These are phyloP conservation scores for Harringtonia lauricola DNA, from an alignment of 2,329 filamentous ascomycete genomes.

Conservation along the genomic window DNA sequence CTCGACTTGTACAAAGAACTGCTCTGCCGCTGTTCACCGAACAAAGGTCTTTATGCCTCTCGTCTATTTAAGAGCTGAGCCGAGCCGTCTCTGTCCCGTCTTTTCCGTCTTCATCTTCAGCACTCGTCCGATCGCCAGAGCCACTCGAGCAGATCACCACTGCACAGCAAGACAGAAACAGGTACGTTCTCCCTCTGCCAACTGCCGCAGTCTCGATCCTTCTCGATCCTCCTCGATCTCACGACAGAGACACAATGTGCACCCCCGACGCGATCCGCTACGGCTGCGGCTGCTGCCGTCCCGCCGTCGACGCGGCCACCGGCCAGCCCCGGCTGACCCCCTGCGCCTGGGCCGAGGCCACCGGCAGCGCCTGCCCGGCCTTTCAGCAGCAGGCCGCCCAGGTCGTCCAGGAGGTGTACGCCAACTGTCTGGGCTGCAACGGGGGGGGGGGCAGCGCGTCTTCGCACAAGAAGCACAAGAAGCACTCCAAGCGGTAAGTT, in stretches of 20 bases:
- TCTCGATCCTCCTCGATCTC: background rate
- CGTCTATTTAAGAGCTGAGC: too few species aligned
- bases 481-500: too few species aligned
- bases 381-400: constrained; percentile 3
- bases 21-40: too few species aligned
- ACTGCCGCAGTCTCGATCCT: background rate
- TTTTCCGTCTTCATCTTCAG: too few species aligned
- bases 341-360: constrained; percentile 1
- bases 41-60: too few species aligned
- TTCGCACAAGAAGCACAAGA: too few species aligned
- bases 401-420: background rate
- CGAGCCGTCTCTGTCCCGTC: too few species aligned
- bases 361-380: background rate
- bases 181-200: too few species aligned
- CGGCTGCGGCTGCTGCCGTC: constrained; percentile 4
- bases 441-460: too few species aligned
- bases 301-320: too few species aligned
- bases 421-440: constrained; percentile 3
- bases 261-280: background rate
- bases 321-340: background rate
- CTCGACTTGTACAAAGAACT: too few species aligned
- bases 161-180: background rate
- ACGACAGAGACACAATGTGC: constrained; percentile 1
- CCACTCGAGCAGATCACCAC: too few species aligned
- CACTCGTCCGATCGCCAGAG: background rate